Evolutionary conservation across 2,329 filamentous ascomycete species (phyloP), one percentile per base, ranked within the genome.

Genomic region (Xylaria sp.): DNA sequence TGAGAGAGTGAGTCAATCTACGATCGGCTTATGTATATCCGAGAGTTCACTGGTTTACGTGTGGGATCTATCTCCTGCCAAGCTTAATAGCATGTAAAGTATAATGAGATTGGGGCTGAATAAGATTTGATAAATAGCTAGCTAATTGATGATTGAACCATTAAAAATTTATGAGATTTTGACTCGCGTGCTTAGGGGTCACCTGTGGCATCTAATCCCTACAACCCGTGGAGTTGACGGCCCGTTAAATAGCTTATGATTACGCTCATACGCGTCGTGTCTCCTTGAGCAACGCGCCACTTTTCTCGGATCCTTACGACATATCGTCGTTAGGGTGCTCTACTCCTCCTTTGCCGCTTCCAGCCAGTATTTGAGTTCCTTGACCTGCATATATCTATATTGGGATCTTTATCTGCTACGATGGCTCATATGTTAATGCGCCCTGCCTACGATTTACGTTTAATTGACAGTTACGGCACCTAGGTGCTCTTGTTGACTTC

Each of bases 11-110:
- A n/a, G 29, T 50, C 47, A 35, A 65, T 47, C 23, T 44, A 27
- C 42, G 55, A 60, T 40, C 40, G 27, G 35, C 16, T 8, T 47
- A 35, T 61, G 61, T 58, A 64, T 58, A 65, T 62, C 57, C 40
- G 21, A 44, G 29, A 35, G 50, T 62, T 9, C 53, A 55, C 47
- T 8, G n/a, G 37, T 50, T 62, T 47, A 62, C n/a, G 40, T 44
- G n/a, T 54, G 68, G 68, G 61, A 69, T 67, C 60, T 51, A 63
- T 40, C 40, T 44, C 3, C 16, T 44, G 16, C 40, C 18, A 6
- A 18, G 16, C 5, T 42, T 18, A n/a, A 44, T 44, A 21, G 40
- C 40, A 18, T 21, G 68, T 67, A 61, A 44, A n/a, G 40, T 65
- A 53, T 50, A 48, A 65, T 35, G 50, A 60, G 55, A 58, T 62